Evolutionary conservation across 2,329 filamentous ascomycete genomes (phyloP).

Genomic region (Pseudopithomyces chartarum): DNA sequence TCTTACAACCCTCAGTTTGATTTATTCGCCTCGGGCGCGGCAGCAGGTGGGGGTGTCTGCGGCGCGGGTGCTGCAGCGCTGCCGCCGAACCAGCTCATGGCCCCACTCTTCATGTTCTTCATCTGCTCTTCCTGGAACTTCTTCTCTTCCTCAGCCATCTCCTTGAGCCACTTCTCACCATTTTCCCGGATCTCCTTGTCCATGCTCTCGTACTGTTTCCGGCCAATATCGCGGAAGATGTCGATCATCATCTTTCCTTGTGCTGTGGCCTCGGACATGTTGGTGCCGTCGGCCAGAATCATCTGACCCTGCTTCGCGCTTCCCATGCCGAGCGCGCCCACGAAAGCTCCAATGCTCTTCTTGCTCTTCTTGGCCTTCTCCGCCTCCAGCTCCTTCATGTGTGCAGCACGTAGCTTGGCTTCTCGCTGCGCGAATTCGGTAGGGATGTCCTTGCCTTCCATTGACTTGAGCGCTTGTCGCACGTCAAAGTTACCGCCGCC

Average conservation of each 20-base stretch:
- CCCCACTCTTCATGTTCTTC: conserved; percentile 77
- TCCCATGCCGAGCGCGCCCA: conserved; percentile 78
- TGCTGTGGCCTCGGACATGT: conserved; percentile 75
- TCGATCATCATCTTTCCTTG: conserved; percentile 98
- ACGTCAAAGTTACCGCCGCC: conserved; percentile 75
- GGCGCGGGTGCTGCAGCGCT: conserved; percentile 2
- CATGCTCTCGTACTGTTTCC: conserved; percentile 85
- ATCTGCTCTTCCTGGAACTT: conserved; percentile 88
- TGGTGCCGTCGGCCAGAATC: conserved; percentile 56
- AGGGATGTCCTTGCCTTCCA: conserved; percentile 87
- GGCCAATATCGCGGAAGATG: conserved; percentile 87
- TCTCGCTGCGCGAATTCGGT: conserved; percentile 88
- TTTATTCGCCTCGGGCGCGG: conserved; percentile 9
- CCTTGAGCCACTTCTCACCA: conserved; percentile 93
- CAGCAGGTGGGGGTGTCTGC: not conserved
- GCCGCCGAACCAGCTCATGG: conserved; percentile 33
- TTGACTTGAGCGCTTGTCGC: conserved; percentile 82
- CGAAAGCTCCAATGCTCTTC: conserved; percentile 68
- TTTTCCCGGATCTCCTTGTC: conserved; percentile 92
- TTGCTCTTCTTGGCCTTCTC: conserved; percentile 68
- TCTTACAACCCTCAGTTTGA: not conserved
- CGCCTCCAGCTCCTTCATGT: conserved; percentile 75
- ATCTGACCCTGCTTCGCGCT: conserved; percentile 57
- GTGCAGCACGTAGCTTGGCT: conserved; percentile 81
- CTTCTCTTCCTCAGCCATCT: conserved; percentile 87